Evolutionary conservation across 169 alveolate species (phyloP).

Genomic region (Cryptosporidium viatorum): DNA sequence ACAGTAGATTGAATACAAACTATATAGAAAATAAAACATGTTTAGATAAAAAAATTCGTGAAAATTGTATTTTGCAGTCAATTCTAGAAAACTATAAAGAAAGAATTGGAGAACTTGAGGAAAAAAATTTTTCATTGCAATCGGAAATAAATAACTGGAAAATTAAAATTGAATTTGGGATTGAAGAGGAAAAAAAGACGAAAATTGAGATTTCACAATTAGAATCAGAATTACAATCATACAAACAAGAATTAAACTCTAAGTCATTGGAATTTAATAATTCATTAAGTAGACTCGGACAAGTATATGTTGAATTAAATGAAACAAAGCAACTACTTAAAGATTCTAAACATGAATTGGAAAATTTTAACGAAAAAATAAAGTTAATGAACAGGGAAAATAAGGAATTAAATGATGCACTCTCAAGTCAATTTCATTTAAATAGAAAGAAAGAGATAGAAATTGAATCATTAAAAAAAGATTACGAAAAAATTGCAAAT

Average conservation of each 20-base stretch:
- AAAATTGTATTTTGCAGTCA: conserved; percentile 47
- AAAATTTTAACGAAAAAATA: conserved; percentile 7
- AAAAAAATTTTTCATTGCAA: conserved; percentile 14
- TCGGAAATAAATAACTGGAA: conserved; percentile 3
- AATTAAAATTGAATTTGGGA: neutral
- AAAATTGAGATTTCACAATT: neutral
- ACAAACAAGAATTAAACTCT: conserved; percentile 19
- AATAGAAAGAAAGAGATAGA: conserved; percentile 49
- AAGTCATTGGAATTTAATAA: conserved; percentile 41
- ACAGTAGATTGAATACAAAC: conserved; percentile 5
- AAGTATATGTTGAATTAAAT: conserved; percentile 51
- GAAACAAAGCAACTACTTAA: conserved; percentile 50
- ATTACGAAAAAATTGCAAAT: neutral
- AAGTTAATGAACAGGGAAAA: conserved; percentile 35
- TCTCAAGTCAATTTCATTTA: conserved; percentile 60
- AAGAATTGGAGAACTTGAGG: conserved; percentile 48
- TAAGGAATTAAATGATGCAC: conserved; percentile 65
- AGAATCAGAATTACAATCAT: conserved; percentile 4
- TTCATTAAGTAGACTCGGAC: conserved; percentile 69
- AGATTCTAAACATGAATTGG: conserved; percentile 2
- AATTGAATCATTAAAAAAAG: conserved; percentile 21
- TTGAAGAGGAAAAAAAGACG: neutral
- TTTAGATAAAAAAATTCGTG: conserved; percentile 33
- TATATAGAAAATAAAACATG: neutral
- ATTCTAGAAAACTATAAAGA: conserved; percentile 41